These are phyloP conservation scores for Xylaria palmicola DNA, from an alignment of 495 filamentous ascomycete species.

Conservation along the genomic window DNA sequence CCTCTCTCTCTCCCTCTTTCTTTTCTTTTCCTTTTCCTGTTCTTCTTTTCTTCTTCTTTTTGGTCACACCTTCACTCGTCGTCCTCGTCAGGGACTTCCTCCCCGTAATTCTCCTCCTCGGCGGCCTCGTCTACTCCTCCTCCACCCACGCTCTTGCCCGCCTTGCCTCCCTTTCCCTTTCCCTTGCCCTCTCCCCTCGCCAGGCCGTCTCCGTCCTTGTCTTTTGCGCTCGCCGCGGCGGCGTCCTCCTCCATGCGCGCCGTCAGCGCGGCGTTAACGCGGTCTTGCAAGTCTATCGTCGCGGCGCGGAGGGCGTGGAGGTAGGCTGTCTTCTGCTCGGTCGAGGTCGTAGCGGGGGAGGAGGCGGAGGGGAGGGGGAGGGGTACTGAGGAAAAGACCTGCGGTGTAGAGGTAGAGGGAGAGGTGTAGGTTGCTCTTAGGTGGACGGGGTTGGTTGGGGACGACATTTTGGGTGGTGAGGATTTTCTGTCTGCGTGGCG, in stretches of 20 bases:
- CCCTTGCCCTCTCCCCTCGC: constrained; percentile 66
- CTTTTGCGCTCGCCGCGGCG: constrained; percentile 31
- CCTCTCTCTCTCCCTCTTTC: no score
- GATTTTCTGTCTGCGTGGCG: no score
- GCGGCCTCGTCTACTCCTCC: no score
- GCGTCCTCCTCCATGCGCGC: constrained; percentile 88
- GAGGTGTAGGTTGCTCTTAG: constrained; percentile 57
- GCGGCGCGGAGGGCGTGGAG: constrained; percentile 64
- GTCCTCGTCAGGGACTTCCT: no score
- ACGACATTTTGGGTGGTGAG: constrained; percentile 2
- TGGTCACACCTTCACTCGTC: no score
- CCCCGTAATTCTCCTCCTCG: no score
- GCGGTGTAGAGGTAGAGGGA: constrained; percentile 35
- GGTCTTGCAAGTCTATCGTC: constrained; percentile 61
- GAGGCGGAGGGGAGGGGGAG: constrained; percentile 37
- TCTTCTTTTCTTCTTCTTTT: no score
- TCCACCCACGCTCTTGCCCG: no score
- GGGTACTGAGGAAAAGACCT: constrained; percentile 36
- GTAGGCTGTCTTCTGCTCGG: constrained; percentile 61
- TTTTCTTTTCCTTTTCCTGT: no score
- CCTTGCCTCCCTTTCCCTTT: not conserved
- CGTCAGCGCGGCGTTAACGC: constrained; percentile 82
- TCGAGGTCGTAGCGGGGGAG: constrained; percentile 19
- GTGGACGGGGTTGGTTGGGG: not conserved
- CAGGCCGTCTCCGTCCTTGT: not conserved